phyloP scores from a whole-genome alignment of 2,329 filamentous ascomycete species.

The Neonectria sp. region DNA sequence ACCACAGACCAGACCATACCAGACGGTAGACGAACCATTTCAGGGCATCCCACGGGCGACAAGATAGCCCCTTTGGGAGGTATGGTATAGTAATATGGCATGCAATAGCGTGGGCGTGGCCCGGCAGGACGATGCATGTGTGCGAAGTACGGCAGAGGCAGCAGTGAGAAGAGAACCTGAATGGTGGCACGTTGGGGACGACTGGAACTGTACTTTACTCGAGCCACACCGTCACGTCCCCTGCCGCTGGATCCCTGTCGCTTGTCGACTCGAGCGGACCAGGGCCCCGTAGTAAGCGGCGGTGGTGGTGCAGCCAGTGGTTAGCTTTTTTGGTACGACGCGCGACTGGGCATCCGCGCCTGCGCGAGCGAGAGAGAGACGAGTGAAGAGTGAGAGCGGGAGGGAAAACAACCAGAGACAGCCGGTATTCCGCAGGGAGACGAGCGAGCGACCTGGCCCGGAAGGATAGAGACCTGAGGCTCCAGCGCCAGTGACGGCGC shows the following conservation, averaged over 20 bases:
- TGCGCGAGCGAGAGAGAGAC: constrained; percentile 2
- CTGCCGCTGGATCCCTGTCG: constrained; percentile 20
- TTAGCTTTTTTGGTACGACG: no score
- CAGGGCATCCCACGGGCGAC: constrained; percentile 23
- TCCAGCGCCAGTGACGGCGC: background rate
- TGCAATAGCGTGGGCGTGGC: constrained; percentile 18
- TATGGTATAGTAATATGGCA: background rate
- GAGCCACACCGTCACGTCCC: constrained; percentile 18
- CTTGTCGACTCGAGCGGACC: constrained; percentile 25
- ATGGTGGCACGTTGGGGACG: background rate
- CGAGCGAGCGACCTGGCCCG: background rate
- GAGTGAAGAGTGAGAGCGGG: background rate
- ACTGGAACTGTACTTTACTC: constrained; percentile 6
- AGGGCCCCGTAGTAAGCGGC: constrained; percentile 30
- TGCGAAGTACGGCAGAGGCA: background rate
- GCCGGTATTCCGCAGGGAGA: background rate
- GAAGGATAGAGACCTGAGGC: background rate
- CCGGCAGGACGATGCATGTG: background rate
- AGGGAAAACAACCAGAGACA: background rate
- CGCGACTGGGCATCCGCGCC: constrained; percentile 15
- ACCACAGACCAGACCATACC: constrained; percentile 21
- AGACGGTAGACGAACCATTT: constrained; percentile 19
- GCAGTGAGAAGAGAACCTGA: constrained; percentile 8
- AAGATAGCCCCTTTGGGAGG: constrained; percentile 10
- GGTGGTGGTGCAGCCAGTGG: constrained; percentile 20